Conservation (phyloP, 768 basidiomycete genomes). For the Trametes cingulata region DNA sequence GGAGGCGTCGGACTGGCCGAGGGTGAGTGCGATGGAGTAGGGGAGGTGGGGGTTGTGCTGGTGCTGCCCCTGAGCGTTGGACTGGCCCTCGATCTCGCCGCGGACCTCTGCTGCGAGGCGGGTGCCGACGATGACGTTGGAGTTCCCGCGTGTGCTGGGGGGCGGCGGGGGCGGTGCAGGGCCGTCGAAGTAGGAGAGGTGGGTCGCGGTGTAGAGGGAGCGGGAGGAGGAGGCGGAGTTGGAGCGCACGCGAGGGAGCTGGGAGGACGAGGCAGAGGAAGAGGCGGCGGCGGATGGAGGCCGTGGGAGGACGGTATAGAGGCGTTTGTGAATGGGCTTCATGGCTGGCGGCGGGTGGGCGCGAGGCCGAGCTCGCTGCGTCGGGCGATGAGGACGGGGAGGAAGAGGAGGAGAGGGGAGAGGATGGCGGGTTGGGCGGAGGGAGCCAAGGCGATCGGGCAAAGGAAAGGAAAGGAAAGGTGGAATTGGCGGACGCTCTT, state of each 20-base stretch:
- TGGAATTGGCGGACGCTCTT: neutral
- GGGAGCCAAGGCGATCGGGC: constrained; percentile 8
- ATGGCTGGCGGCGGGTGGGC: constrained; percentile 3
- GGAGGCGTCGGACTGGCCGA: constrained; percentile 39
- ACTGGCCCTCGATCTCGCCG: constrained; percentile 43
- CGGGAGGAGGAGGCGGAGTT: constrained; percentile 43
- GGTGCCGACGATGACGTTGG: constrained; percentile 40
- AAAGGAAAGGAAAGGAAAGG: constrained; percentile 6
- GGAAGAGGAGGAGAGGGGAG: neutral
- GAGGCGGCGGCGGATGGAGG: constrained; percentile 26
- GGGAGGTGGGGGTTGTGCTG: constrained; percentile 35
- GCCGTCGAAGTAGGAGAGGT: constrained; percentile 43
- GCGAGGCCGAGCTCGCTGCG: neutral
- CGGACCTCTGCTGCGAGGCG: constrained; percentile 49
- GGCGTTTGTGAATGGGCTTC: constrained; percentile 42
- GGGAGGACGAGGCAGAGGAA: constrained; percentile 31
- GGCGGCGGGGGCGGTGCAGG: constrained; percentile 39
- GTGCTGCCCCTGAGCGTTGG: constrained; percentile 37
- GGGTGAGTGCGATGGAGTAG: constrained; percentile 47
- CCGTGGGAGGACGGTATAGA: constrained; percentile 47
- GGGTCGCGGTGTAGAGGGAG: constrained; percentile 43
- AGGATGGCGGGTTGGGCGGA: too few species aligned
- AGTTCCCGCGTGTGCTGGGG: constrained; percentile 41
- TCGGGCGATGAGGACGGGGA: neutral
- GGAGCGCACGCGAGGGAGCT: constrained; percentile 43